Base-by-base conservation (phyloP, 352 stramenopile genomes). In the Achlya hypogyna region DNA sequence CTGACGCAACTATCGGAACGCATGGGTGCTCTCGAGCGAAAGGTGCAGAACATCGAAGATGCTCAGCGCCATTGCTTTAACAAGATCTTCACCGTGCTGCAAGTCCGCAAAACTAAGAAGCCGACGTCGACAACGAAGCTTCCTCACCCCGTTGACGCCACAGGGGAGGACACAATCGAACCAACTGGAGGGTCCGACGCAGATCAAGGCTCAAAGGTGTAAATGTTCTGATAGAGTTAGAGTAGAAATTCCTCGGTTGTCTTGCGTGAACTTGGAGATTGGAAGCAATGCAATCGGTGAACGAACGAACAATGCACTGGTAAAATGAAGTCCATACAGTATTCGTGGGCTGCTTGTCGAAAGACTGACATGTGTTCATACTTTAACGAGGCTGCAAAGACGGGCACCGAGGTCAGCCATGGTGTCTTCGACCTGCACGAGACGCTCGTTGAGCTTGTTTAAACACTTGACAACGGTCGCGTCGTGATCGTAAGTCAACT, bases 371-470 rank as follows among this genome's bases (percentile, higher is more conserved):
- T 3, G 25, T 12, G 25, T 56, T 35, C n/a, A 10, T 10, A 10
- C 10, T 10, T 8, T 9, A 20, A 22, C 2, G 20, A 10, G 2
- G 8, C 49, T 20, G 25, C 18, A 31, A 10, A 56, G 49, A 20
- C 49, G 49, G 16, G 25, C 31, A 9, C 49, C n/a, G 31, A 56
- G 49, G 6, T 56, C 49, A 1, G 49, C 49, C 49, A 56, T 56
- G 8, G 12, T 20, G 31, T 56, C 49, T 40, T 67, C 60, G 31
- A 67, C 60, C 31, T 58, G 60, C 16, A 67, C 27, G n/a, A 67
- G 28, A 16, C 60, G 60, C 8, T 67, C 60, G 20, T 49, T 45
- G 27, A 67, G 51, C 31, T 43, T 40, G 12, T 38, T 49, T n/a
- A 67, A 23, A 10, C 38, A 20, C 28, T 67, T 22, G 38, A 67